Evolutionary conservation across 805 yeast genomes (phyloP).

Genomic region (Yarrowia sp.): DNA sequence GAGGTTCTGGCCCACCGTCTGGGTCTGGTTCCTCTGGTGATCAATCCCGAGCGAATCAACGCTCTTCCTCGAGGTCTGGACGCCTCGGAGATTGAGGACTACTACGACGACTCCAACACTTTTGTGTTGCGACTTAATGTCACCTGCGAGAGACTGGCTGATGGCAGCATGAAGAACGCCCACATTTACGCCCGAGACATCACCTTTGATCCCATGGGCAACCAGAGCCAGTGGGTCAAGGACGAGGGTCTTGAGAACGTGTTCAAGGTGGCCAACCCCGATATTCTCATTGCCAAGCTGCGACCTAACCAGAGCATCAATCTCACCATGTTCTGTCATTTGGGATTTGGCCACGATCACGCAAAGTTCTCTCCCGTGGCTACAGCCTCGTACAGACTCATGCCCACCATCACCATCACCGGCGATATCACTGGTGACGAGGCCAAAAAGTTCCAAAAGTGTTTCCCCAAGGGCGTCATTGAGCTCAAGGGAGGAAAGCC

Average conservation of each 20-base stretch:
- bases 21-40: conserved; percentile 85
- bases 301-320: conserved; percentile 97
- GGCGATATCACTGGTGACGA: conserved; percentile 60
- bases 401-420: conserved; percentile 79
- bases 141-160: conserved; percentile 78
- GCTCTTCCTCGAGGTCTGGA: conserved; percentile 54
- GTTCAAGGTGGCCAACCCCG: conserved; percentile 74
- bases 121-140: conserved; percentile 78
- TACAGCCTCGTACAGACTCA: conserved; percentile 89
- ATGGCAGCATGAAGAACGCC: conserved; percentile 76
- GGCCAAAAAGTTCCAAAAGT: conserved; percentile 76
- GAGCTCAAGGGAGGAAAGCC: conserved; percentile 69
- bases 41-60: conserved; percentile 81
- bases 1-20: conserved; percentile 95
- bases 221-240: conserved; percentile 69
- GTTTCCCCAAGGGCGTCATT: conserved; percentile 92
- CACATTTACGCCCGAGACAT: conserved; percentile 86
- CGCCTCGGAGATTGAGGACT: conserved; percentile 28
- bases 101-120: conserved; percentile 59
- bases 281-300: conserved; percentile 83
- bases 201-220: conserved; percentile 87
- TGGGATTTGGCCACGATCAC: conserved; percentile 92
- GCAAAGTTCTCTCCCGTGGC: conserved; percentile 97
- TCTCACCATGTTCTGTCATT: conserved; percentile 80
- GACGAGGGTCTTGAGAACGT: conserved; percentile 46